A percentile compares a stretch with the other conserved stretches of the same genome.
Evolutionary conservation across 768 basidiomycete genomes (phyloP).

Genomic region (Mycena filopes): DNA sequence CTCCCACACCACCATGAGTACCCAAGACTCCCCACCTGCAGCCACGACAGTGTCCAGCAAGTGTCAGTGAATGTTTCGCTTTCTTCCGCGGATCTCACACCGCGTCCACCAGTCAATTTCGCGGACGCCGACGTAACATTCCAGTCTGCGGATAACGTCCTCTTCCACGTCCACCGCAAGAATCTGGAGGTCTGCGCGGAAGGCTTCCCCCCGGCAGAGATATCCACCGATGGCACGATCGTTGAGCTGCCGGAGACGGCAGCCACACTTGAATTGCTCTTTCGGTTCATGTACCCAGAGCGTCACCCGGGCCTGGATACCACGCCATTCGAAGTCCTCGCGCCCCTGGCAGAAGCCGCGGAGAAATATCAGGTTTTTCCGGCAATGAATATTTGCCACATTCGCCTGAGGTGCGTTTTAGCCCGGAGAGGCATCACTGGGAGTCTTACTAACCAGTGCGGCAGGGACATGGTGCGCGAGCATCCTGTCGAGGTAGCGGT

Average conservation of each 20-base stretch:
- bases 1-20: background rate
- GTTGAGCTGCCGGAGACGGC: conserved; percentile 38
- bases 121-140: conserved; percentile 44
- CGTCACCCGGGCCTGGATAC: conserved; percentile 31
- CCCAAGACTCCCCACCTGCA: background rate
- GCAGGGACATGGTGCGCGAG: conserved; percentile 20
- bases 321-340: conserved; percentile 22
- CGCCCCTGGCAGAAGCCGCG: conserved; percentile 28
- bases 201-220: conserved; percentile 41
- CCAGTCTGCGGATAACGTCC: conserved; percentile 39
- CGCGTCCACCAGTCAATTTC: conserved; percentile 34
- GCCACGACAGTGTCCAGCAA: background rate
- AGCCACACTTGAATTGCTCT: conserved; percentile 31
- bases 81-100: background rate
- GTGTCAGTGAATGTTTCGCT: background rate
- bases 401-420: conserved; percentile 8
- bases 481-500: background rate
- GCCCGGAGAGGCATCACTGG: too few relatives aligned
- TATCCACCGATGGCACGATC: conserved; percentile 30
- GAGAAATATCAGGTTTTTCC: conserved; percentile 35
- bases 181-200: conserved; percentile 41
- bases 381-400: conserved; percentile 28
- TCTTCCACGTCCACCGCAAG: conserved; percentile 41
- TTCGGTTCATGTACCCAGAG: conserved; percentile 33
- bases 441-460: too few relatives aligned